Evolutionary conservation across 352 stramenopile genomes (phyloP), one percentile per base, ranked within the genome.

Genomic region (Phytophthora uliginosa): DNA sequence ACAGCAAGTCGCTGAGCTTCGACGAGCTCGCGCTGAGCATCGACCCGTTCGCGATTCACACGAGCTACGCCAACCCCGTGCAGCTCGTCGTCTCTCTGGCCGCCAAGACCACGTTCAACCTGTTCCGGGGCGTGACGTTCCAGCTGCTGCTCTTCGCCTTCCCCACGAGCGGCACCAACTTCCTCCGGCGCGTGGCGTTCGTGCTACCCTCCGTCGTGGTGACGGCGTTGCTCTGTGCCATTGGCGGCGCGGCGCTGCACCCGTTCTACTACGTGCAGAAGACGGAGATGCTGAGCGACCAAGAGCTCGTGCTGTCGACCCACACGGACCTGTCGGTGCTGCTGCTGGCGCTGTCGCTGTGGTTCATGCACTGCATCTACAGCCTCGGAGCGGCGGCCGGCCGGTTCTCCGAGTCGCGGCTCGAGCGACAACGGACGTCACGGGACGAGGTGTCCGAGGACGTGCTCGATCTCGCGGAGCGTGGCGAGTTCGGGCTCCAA

Each of bases 181-280:
- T 90, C 42, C 34, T 84, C 0, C 64, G 79, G 31, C 80, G 85
- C 4, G 40, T 91, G 2, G 8, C 84, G 10, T 76, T 80, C 36
- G 26, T 87, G 26, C 34, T 84, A 3, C 70, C 84, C 12, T 81
- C 83, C 0, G 78, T 90, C 18, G 69, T 59, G 1, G 60, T 88
- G 8, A 84, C 83, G 5, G 71, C 82, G 7, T 45, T 91, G 0
- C 40, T 93, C 7, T 79, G 78, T 20, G 82, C 81, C 5, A 63
- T 89, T 1, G 55, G 64, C 40, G 67, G 67, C 6, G 71, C 83
- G 13, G 67, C 78, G 20, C 62, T 92, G 3, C 80, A 89, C 58
- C 74, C 81, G 5, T 90, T 92, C 47, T 91, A 91, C 63, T 88
- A 84, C 47, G 78, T 88, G 4, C 78, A 90, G 34, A 85, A 82